Evolutionary conservation across 2,329 filamentous ascomycete species (phyloP).

Genomic region (Fusarium subtropicale): DNA sequence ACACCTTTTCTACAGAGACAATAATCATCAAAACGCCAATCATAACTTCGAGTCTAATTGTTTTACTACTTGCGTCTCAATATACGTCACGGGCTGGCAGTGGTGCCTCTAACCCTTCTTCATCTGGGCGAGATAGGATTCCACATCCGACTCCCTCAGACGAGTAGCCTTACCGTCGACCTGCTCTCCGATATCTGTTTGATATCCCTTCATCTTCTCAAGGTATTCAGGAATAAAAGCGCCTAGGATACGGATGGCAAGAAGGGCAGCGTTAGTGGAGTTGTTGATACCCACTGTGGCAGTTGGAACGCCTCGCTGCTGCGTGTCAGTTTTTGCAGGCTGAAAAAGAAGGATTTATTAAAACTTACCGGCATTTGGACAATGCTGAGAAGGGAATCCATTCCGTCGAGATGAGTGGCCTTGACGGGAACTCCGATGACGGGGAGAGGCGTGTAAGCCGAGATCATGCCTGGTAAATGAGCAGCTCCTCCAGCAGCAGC

Average conservation of each 20-base stretch:
- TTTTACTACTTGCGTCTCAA: background rate
- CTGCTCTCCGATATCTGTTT: slow-evolving; percentile 52
- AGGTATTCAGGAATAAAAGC: slow-evolving; percentile 70
- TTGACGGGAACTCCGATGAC: slow-evolving; percentile 84
- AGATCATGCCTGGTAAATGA: slow-evolving; percentile 79
- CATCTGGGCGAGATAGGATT: slow-evolving; percentile 24
- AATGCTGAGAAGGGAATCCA: slow-evolving; percentile 78
- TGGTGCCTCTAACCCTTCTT: slow-evolving; percentile 3
- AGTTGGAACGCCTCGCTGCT: slow-evolving; percentile 70
- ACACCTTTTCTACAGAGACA: background rate
- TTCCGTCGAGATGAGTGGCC: slow-evolving; percentile 76
- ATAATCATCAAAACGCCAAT: background rate
- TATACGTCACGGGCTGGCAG: background rate
- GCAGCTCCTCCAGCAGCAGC: slow-evolving; percentile 81
- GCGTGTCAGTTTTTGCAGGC: background rate
- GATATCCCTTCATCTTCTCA: slow-evolving; percentile 65
- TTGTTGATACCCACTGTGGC: slow-evolving; percentile 85
- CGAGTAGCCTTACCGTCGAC: slow-evolving; percentile 71
- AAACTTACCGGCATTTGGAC: slow-evolving; percentile 74
- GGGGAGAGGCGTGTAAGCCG: slow-evolving; percentile 76
- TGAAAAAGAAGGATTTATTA: fast-evolving
- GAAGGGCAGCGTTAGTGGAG: slow-evolving; percentile 78
- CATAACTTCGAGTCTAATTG: background rate
- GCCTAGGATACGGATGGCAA: slow-evolving; percentile 77
- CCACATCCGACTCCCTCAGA: slow-evolving; percentile 57